Conservation (phyloP, 2,329 filamentous ascomycete genomes). For the Aspergillus sojae region DNA sequence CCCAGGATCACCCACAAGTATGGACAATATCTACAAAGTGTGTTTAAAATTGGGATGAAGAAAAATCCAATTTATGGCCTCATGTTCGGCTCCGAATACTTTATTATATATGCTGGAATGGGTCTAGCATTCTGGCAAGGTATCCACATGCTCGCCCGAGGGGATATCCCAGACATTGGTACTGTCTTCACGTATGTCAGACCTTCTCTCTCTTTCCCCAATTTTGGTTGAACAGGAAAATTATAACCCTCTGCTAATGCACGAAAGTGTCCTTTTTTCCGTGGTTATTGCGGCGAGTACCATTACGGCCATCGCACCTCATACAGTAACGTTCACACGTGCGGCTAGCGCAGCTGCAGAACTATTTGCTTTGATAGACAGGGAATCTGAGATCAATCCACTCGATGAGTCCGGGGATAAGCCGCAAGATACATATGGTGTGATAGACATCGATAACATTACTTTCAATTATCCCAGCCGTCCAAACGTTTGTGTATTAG, state of each 20-base stretch:
- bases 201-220: not conserved
- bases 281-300: slow-evolving; percentile 39
- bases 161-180: slow-evolving; percentile 31
- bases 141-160: slow-evolving; percentile 30
- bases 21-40: slow-evolving; percentile 21
- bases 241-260: not conserved
- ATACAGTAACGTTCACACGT: slow-evolving; percentile 40
- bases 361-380: slow-evolving; percentile 44
- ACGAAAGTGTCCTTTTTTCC: slow-evolving; percentile 28
- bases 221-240: not conserved
- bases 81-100: slow-evolving; percentile 21
- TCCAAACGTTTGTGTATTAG: slow-evolving; percentile 42
- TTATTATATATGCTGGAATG: slow-evolving; percentile 19
- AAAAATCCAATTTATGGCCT: slow-evolving; percentile 22
- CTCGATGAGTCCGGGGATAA: slow-evolving; percentile 20
- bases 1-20: slow-evolving; percentile 20
- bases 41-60: slow-evolving; percentile 19
- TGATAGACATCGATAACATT: slow-evolving; percentile 38
- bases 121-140: slow-evolving; percentile 56
- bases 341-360: slow-evolving; percentile 46
- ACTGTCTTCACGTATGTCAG: slow-evolving; percentile 27
- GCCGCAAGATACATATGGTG: slow-evolving; percentile 12
- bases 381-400: slow-evolving; percentile 30
- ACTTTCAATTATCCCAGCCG: slow-evolving; percentile 35
- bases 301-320: slow-evolving; percentile 37